Percentiles rank a stretch among this genome's conserved stretches.
Evolutionary conservation across 1,284 basidiomycete genomes (phyloP).

Genomic region (Volvariella volvacea): DNA sequence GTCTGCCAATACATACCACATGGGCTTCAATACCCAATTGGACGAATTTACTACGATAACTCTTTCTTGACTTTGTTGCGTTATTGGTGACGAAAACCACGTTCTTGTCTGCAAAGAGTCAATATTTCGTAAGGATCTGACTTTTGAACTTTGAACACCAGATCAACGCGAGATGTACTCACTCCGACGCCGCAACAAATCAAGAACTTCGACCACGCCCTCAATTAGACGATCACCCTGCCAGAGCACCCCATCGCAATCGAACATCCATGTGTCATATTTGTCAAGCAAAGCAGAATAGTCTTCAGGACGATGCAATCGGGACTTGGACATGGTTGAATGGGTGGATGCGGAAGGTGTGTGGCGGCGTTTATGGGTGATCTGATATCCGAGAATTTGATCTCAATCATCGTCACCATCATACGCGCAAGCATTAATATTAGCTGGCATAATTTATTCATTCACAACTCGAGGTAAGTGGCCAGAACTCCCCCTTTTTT

Average conservation of each 20-base stretch:
- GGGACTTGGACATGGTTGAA: too few relatives aligned
- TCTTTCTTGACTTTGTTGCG: conserved; percentile 87
- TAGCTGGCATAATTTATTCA: too few relatives aligned
- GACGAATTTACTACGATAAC: conserved; percentile 90
- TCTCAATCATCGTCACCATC: too few relatives aligned
- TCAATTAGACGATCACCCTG: conserved; percentile 79
- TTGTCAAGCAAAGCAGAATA: conserved; percentile 62
- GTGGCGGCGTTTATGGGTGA: too few relatives aligned
- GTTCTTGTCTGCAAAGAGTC: conserved; percentile 46
- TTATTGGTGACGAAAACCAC: conserved; percentile 98
- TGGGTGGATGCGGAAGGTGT: too few relatives aligned
- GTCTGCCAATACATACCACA: conserved; percentile 50
- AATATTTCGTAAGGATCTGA: conserved; percentile 2
- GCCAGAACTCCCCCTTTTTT: too few relatives aligned
- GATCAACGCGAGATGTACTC: conserved; percentile 23
- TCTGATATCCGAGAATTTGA: too few relatives aligned
- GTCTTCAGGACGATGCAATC: conserved; percentile 22
- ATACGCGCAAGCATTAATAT: too few relatives aligned
- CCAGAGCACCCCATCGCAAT: conserved; percentile 97
- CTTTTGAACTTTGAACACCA: background rate
- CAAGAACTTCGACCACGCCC: conserved; percentile 70
- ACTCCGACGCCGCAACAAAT: conserved; percentile 60
- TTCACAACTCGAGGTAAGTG: too few relatives aligned
- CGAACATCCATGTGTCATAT: conserved; percentile 92
- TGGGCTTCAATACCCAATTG: conserved; percentile 80